Base-by-base conservation (phyloP, 176 grass and related monocot species). In the Triticum urartu region DNA sequence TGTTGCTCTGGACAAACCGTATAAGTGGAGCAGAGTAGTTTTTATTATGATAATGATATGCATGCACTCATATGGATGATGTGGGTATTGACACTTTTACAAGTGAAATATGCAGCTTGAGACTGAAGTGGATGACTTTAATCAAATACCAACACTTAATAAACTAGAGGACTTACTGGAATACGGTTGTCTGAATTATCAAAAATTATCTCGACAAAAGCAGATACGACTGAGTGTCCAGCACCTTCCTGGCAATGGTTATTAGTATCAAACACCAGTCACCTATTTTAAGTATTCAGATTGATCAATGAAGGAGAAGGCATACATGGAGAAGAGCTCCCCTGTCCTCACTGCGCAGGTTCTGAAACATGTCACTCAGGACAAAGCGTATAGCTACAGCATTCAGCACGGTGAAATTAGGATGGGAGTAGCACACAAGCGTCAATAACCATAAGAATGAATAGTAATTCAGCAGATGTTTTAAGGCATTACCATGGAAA, bases 191-290 rank as follows among this genome's bases (percentile, higher is more conserved):
- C 97, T 64, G 92, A 88, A 88, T 98, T 98, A 81, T 98, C 97
- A 87, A 94, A 98, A 35, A 98, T 90, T 78, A 98, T 98, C 90
- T 98, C 97, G 21, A 98, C 97, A 96, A 95, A 98, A 81, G 97
- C 97, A 86, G 97, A 98, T 43, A 98, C 90, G 81, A 98, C 97
- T 62, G 95, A 94, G 86, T 98, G 97, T 30, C 97, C 97, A 85
- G 97, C 97, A 25, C 97, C 97, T 91, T 98, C 97, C 97, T 98
- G 86, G 24, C 48, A 90, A 88, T 89, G 68, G 34, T 87, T 79
- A 64, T 52, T 76, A 64, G 87, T 79, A 62, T 83, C 68, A 90
- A 85, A 64, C 28, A 78, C n/a, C 26, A 83, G 68, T 75, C 67
- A 60, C 65, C 9, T 79, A 83, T 71, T 89, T 74, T 68, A 85